phyloP scores from a whole-genome alignment of 2,329 filamentous ascomycete species.

The Alternaria sp. region DNA sequence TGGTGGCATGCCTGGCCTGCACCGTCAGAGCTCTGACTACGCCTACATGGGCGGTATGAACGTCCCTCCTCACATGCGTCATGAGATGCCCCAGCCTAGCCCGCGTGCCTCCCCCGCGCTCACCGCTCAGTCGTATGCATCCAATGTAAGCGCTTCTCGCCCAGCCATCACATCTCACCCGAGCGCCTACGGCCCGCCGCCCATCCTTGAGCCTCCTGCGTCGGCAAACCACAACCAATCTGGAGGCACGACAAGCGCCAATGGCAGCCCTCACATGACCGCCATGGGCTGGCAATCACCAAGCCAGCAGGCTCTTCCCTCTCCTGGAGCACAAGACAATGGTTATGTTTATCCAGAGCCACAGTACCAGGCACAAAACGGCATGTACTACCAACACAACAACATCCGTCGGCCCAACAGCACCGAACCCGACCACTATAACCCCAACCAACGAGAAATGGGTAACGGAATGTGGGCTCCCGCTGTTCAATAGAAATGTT shows the following conservation, averaged over 20 bases:
- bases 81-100: conserved; percentile 75
- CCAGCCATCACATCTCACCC: conserved; percentile 84
- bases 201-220: conserved; percentile 81
- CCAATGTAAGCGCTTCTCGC: conserved; percentile 59
- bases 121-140: conserved; percentile 71
- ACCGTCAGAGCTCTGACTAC: conserved; percentile 73
- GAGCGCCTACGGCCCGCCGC: conserved; percentile 79
- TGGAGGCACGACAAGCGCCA: conserved; percentile 67
- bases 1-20: conserved; percentile 70
- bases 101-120: conserved; percentile 70
- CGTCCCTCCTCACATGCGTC: conserved; percentile 82
- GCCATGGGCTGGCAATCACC: conserved; percentile 88
- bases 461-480: conserved; percentile 54
- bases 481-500: conserved; percentile 50
- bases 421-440: conserved; percentile 68
- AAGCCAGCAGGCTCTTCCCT: conserved; percentile 74
- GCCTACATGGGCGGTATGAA: conserved; percentile 80
- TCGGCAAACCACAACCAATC: conserved; percentile 79
- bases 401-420: conserved; percentile 77
- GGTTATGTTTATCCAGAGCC: conserved; percentile 86
- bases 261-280: conserved; percentile 84
- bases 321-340: conserved; percentile 71
- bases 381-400: conserved; percentile 75
- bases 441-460: conserved; percentile 52
- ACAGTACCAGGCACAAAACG: conserved; percentile 66